Conservation (phyloP, 2,329 filamentous ascomycete species). For the Mollisiaceae sp. region DNA sequence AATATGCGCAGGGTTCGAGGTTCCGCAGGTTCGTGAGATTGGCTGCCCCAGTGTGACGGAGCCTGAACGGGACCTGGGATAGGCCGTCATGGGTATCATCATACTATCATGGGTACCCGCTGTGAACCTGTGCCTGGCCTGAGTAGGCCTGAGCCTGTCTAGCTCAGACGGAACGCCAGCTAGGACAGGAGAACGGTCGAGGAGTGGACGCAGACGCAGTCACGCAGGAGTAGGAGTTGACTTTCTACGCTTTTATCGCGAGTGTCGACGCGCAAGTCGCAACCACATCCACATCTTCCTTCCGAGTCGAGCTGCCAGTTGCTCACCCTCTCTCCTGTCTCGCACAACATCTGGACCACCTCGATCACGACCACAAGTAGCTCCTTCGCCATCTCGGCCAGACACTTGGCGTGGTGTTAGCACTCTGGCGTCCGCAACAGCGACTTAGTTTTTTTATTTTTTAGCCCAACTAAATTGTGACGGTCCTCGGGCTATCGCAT, state of each 20-base stretch:
- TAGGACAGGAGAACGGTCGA: background rate
- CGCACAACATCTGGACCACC: background rate
- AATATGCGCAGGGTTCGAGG: slow-evolving; percentile 6
- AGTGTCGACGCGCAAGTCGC: background rate
- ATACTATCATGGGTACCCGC: slow-evolving; percentile 1
- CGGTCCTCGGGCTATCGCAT: slow-evolving; percentile 4
- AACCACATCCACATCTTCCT: background rate
- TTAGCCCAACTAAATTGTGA: slow-evolving; percentile 4
- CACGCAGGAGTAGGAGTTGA: background rate
- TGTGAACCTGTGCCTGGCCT: background rate
- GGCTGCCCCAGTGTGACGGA: background rate
- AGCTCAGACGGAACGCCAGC: slow-evolving; percentile 1
- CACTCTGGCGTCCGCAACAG: slow-evolving; percentile 3
- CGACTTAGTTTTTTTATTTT: background rate
- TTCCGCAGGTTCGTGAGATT: background rate
- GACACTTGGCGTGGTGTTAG: slow-evolving; percentile 2
- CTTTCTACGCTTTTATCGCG: background rate
- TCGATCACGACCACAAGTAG: background rate
- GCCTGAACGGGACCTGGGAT: background rate
- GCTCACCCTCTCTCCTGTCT: background rate
- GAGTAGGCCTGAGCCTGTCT: background rate
- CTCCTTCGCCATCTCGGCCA: background rate
- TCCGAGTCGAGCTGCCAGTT: background rate
- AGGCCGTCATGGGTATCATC: too few species aligned
- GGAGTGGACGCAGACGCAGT: too few species aligned